Evolutionary conservation across 2,329 filamentous ascomycete species (phyloP).

Genomic region (Coleophoma eucalyptorum): DNA sequence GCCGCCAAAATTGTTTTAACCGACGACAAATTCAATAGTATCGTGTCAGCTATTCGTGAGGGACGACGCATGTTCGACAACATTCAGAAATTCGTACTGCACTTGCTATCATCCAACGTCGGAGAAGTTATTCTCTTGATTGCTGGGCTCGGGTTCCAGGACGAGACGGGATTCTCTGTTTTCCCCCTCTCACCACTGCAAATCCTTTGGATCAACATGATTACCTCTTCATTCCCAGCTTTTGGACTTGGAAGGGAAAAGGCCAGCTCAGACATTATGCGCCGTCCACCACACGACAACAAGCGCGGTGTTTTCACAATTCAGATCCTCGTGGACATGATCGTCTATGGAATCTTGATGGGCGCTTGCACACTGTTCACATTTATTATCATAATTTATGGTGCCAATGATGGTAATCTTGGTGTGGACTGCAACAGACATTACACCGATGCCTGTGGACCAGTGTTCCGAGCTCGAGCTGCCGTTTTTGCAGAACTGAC

Average conservation of each 20-base stretch:
- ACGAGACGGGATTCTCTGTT: conserved; percentile 45
- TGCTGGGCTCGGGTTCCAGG: conserved; percentile 55
- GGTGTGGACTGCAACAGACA: conserved; percentile 50
- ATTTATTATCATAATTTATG: conserved; percentile 49
- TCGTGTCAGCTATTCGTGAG: conserved; percentile 48
- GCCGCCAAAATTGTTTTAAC: conserved; percentile 50
- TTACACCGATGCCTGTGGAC: conserved; percentile 42
- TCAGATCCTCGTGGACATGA: conserved; percentile 49
- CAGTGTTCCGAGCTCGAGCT: conserved; percentile 50
- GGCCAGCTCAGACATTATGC: conserved; percentile 49
- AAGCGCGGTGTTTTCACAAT: conserved; percentile 45
- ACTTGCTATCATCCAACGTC: conserved; percentile 50
- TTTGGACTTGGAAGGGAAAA: conserved; percentile 57
- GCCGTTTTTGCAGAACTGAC: conserved; percentile 54
- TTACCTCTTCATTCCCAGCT: conserved; percentile 55
- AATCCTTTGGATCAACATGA: conserved; percentile 62
- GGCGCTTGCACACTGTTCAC: conserved; percentile 43
- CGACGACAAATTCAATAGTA: conserved; percentile 48
- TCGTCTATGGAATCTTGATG: conserved; percentile 48
- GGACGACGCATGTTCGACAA: conserved; percentile 51
- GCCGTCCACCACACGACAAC: conserved; percentile 48
- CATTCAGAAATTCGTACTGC: conserved; percentile 54
- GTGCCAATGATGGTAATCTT: conserved; percentile 44
- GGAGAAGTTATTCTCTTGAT: conserved; percentile 54
- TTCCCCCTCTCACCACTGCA: conserved; percentile 56